A percentile compares a stretch with the other conserved stretches of the same genome.
Evolutionary conservation across 1,139 yeast species (phyloP).

Genomic region (Pichia inconspicua): DNA sequence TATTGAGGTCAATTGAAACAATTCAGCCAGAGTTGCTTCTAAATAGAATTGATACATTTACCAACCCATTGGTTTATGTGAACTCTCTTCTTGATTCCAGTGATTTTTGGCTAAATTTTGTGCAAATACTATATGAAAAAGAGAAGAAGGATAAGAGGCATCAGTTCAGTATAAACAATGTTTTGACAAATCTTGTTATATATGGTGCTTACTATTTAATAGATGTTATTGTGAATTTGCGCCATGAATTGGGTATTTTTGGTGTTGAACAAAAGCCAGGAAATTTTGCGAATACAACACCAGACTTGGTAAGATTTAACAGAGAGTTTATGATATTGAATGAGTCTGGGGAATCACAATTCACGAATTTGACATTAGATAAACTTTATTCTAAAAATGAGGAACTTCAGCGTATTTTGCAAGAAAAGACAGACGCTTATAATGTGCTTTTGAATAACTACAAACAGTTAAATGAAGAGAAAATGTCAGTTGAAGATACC

Average conservation of each 20-base stretch:
- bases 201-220: constrained; percentile 21
- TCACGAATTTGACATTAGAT: constrained; percentile 6
- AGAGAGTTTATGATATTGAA: constrained; percentile 9
- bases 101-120: constrained; percentile 19
- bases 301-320: constrained; percentile 7
- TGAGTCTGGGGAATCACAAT: constrained; percentile 7
- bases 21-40: constrained; percentile 14
- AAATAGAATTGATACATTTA: constrained; percentile 5
- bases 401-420: constrained; percentile 3
- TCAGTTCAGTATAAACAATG: constrained; percentile 8
- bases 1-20: constrained; percentile 20
- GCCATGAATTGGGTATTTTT: constrained; percentile 7
- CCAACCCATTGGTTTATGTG: constrained; percentile 14
- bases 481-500: constrained; percentile 20
- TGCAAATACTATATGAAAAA: constrained; percentile 10
- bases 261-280: not conserved
- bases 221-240: constrained; percentile 12
- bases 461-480: constrained; percentile 27
- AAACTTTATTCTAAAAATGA: constrained; percentile 6
- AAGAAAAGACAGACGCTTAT: constrained; percentile 14
- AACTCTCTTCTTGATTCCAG: constrained; percentile 8
- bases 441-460: constrained; percentile 25
- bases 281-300: not conserved
- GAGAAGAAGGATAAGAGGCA: constrained; percentile 4
- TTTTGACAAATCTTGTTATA: constrained; percentile 14